Conservation (phyloP, 2,329 filamentous ascomycete species). For the Plenodomus lindquistii region DNA sequence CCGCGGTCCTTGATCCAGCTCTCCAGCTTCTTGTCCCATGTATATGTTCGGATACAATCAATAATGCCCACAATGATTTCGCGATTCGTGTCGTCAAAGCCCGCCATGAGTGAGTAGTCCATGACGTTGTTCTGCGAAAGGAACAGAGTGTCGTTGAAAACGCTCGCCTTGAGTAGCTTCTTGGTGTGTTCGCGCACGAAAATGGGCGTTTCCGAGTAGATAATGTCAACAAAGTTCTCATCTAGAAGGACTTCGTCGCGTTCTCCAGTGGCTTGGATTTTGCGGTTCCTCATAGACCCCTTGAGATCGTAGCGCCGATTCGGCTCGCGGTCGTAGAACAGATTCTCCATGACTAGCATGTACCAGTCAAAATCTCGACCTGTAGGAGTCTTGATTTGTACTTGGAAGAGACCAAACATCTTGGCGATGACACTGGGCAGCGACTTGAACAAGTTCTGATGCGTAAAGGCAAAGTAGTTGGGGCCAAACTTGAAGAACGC, state of each 20-base stretch:
- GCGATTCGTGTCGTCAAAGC: conserved; percentile 85
- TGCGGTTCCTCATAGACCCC: conserved; percentile 97
- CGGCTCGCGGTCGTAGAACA: conserved; percentile 93
- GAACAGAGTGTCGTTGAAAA: conserved; percentile 98
- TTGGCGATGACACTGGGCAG: conserved; percentile 96
- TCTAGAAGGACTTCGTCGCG: conserved; percentile 95
- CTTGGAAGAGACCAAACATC: conserved; percentile 98
- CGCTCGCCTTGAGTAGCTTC: conserved; percentile 84
- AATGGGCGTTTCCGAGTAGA: conserved; percentile 86
- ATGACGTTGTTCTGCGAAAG: conserved; percentile 94
- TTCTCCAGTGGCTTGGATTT: conserved; percentile 93
- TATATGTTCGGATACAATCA: conserved; percentile 95
- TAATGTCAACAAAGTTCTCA: conserved; percentile 99
- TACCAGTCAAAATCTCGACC: conserved; percentile 94
- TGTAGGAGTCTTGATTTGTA: conserved; percentile 95
- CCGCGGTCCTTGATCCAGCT: conserved; percentile 99
- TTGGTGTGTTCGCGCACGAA: conserved; percentile 96
- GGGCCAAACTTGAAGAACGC: conserved; percentile 95
- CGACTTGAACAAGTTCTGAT: conserved; percentile 88
- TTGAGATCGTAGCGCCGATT: conserved; percentile 87
- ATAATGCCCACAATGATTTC: conserved; percentile 98
- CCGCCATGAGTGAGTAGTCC: conserved; percentile 99
- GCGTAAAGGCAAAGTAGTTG: conserved; percentile 97
- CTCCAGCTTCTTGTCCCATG: conserved; percentile 99
- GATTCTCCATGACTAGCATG: conserved; percentile 92